Conservation (phyloP, 73 alveolate genomes). For the Breviolum minutum region DNA sequence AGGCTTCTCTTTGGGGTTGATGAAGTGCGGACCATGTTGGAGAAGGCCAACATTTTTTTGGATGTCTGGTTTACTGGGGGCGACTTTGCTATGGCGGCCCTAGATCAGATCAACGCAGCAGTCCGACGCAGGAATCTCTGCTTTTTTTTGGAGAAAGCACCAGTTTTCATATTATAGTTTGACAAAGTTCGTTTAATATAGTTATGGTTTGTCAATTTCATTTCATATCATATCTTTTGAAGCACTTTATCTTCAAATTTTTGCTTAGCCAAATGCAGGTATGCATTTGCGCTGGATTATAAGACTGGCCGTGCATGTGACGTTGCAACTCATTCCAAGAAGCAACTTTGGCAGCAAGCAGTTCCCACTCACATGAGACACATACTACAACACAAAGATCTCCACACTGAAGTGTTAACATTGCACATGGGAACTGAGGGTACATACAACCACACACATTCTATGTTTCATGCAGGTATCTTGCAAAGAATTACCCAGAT, state of each 20-base stretch:
- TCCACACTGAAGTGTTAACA: no score
- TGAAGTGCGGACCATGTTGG: not conserved
- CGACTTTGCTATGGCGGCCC: not conserved
- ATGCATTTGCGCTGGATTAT: not conserved
- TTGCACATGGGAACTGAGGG: no score
- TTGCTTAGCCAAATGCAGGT: not conserved
- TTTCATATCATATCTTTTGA: no score
- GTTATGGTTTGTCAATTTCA: not conserved
- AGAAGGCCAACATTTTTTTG: not conserved
- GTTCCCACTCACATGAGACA: not conserved
- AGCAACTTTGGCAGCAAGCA: not conserved
- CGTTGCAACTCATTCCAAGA: not conserved
- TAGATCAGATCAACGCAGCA: not conserved
- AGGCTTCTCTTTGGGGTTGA: slow-evolving; percentile 1
- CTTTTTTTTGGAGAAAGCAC: not conserved
- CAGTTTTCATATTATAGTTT: not conserved
- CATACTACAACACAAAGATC: not conserved
- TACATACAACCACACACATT: not conserved
- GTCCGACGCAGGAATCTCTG: not conserved
- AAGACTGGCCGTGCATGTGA: slow-evolving; percentile 1
- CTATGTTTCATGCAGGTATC: not conserved
- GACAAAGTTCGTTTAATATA: not conserved
- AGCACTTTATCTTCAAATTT: not conserved
- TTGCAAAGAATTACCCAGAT: not conserved
- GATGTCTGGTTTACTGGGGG: slow-evolving; percentile 34